Base-by-base conservation (phyloP, 148 eudicot species). In the Pharnaceum exiguum region DNA sequence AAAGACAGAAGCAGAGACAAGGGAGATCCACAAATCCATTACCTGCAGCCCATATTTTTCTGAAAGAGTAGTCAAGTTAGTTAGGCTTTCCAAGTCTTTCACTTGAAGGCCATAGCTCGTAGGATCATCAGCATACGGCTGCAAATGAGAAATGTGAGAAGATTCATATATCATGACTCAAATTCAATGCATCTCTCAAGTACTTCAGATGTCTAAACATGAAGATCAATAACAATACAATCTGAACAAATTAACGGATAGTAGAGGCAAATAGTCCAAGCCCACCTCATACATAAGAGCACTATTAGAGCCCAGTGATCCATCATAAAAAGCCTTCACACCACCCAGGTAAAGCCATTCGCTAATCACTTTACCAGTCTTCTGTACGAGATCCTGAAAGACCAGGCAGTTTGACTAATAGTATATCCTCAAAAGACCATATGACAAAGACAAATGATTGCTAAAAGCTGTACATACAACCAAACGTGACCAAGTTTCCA, bases 271-370 rank as follows among this genome's bases (percentile, higher is more conserved):
- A 22, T 31, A 35, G 38, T 57, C 24, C 21, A 58, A 62, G 62
- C 78, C 76, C 63, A 93, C 99, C 96, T 94, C 89, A 77, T 83
- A 51, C 48, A 94, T 80, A 28, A 94, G 73, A 58, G 99, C 99
- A 79, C 96, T 94, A 43, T 80, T 86, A 58, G 99, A 94, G 32
- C 96, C 99, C 79, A 94, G 48, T 29, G 99, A 86, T 68, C 99
- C 99, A 80, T 94, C 99, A 57, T 76, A 67, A 71, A 83, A 94
- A 49, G 89, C 90, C 73, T 94, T 94, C 29, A 89, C 84, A 31
- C 99, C 99, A 22, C 99, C 99, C 40, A 94, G 65, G 75, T 86
- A 83, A 61, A 94, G 69, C 95, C 96, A 82, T 62, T 80, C 70
- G 64, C 89, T 89, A 71, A 86, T 59, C 63, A 58, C 78, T 57